phyloP scores from a whole-genome alignment of 1,139 yeast species.

The Saccharomyces hybrid region DNA sequence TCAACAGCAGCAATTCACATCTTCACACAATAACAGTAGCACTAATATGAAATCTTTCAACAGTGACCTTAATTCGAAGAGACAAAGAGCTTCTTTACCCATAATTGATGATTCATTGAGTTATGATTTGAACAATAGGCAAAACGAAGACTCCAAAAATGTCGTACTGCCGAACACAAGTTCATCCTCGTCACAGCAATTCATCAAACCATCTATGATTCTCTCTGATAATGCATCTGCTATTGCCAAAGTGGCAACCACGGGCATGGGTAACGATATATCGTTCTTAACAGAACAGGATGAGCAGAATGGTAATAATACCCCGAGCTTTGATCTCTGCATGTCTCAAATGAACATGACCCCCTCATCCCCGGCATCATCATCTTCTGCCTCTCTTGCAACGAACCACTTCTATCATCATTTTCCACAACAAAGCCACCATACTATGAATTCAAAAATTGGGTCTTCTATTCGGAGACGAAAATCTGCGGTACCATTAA shows the following conservation, averaged over 20 bases:
- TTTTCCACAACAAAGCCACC: neutral
- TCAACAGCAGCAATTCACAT: slow-evolving; percentile 5
- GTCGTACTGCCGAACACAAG: neutral
- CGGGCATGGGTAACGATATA: slow-evolving; percentile 60
- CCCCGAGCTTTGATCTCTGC: slow-evolving; percentile 49
- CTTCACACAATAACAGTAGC: slow-evolving; percentile 4
- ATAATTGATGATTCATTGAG: slow-evolving; percentile 18
- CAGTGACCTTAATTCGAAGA: slow-evolving; percentile 12
- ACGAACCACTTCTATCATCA: neutral
- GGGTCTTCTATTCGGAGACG: neutral
- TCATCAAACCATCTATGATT: slow-evolving; percentile 16
- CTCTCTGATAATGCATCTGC: slow-evolving; percentile 10
- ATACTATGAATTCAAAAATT: neutral
- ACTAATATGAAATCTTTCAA: slow-evolving; percentile 10
- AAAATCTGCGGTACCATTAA: neutral
- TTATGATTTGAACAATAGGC: slow-evolving; percentile 16
- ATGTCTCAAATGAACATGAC: slow-evolving; percentile 47
- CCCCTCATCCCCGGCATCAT: neutral
- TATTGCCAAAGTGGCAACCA: slow-evolving; percentile 16
- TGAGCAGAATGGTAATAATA: neutral
- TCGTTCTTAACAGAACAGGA: neutral
- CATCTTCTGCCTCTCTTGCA: neutral
- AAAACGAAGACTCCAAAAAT: slow-evolving; percentile 9
- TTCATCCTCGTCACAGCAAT: slow-evolving; percentile 2
- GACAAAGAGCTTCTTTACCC: slow-evolving; percentile 23